A percentile compares a stretch with the other conserved stretches of the same genome.
Evolutionary conservation across 2,329 filamentous ascomycete species (phyloP).

Genomic region (Tolypocladium ophioglossoides): DNA sequence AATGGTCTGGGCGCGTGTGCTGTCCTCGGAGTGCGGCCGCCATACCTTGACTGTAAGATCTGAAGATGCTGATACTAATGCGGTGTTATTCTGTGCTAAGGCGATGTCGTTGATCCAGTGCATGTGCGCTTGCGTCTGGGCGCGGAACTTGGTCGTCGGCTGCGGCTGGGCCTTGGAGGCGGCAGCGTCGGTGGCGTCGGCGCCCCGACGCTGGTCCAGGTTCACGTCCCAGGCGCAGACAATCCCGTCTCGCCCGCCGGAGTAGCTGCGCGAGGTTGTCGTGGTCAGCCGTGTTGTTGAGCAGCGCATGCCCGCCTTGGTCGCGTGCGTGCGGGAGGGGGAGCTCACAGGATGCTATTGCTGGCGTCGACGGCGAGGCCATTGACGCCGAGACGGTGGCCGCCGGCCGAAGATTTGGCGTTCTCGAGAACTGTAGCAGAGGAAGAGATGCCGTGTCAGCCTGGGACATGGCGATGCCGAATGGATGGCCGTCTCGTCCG

Average conservation of each 20-base stretch:
- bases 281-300: neutral
- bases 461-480: neutral
- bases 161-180: slow-evolving; percentile 17
- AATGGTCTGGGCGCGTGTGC: slow-evolving; percentile 52
- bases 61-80: slow-evolving; percentile 83
- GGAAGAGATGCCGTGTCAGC: slow-evolving; percentile 1
- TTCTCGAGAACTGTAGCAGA: slow-evolving; percentile 42
- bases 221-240: slow-evolving; percentile 93
- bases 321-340: neutral
- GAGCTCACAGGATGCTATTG: slow-evolving; percentile 72
- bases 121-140: slow-evolving; percentile 66
- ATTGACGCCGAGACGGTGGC: slow-evolving; percentile 90
- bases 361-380: slow-evolving; percentile 78
- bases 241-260: slow-evolving; percentile 86
- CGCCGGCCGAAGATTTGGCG: slow-evolving; percentile 52
- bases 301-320: neutral
- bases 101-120: slow-evolving; percentile 95
- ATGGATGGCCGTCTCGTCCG: neutral
- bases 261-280: slow-evolving; percentile 54
- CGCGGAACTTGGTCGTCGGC: slow-evolving; percentile 45
- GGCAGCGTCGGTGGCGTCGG: slow-evolving; percentile 15
- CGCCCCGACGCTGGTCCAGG: slow-evolving; percentile 44
- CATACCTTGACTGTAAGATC: slow-evolving; percentile 89
- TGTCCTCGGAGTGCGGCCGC: slow-evolving; percentile 58
- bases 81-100: slow-evolving; percentile 65